Evolutionary conservation across 208 protist genomes (phyloP).

Genomic region (Lotmaria passim): DNA sequence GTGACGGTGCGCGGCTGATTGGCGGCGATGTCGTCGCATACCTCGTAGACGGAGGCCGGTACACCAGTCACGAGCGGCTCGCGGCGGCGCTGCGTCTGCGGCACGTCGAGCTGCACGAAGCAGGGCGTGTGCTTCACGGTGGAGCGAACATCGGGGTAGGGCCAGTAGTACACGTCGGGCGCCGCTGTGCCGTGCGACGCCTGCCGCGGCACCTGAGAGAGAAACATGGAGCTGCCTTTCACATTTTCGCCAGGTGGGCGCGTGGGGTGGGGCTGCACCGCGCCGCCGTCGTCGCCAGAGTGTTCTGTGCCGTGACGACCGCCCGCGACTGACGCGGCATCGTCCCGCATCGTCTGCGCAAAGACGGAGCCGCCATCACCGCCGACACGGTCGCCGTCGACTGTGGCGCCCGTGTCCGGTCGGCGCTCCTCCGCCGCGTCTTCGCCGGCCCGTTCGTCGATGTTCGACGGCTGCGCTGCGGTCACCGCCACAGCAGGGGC

Average conservation of each 20-base stretch:
- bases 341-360: slow-evolving; percentile 16
- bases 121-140: slow-evolving; percentile 51
- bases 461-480: slow-evolving; percentile 1
- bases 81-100: slow-evolving; percentile 45
- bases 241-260: slow-evolving; percentile 37
- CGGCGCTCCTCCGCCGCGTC: background rate
- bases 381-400: background rate
- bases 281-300: slow-evolving; percentile 1
- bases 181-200: slow-evolving; percentile 42
- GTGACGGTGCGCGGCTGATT: slow-evolving; percentile 46
- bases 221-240: slow-evolving; percentile 76
- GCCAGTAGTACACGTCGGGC: slow-evolving; percentile 74
- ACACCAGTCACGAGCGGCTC: slow-evolving; percentile 49
- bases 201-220: slow-evolving; percentile 54
- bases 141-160: slow-evolving; percentile 78
- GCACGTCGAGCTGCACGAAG: slow-evolving; percentile 48
- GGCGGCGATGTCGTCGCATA: slow-evolving; percentile 57
- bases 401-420: background rate
- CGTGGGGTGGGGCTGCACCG: background rate
- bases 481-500: background rate
- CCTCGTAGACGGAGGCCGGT: slow-evolving; percentile 65
- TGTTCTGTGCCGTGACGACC: slow-evolving; percentile 6
- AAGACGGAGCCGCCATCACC: background rate
- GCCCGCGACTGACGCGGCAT: background rate
- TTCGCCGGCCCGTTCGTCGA: background rate